phyloP scores from a whole-genome alignment of 768 basidiomycete species.

The Tulasnella sp. region DNA sequence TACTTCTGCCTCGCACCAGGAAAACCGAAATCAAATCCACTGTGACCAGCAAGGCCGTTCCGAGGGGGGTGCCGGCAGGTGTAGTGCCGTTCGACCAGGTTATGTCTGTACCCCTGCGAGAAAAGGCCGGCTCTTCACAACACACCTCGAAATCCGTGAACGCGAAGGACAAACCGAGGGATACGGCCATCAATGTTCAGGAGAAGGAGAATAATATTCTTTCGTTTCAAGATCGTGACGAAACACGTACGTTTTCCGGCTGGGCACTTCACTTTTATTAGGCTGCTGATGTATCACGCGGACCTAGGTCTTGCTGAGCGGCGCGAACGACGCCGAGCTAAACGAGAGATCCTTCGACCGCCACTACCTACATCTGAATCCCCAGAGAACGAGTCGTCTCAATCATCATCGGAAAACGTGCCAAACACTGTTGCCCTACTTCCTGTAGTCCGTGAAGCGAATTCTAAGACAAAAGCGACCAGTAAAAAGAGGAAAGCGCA shows the following conservation, averaged over 20 bases:
- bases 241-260: not conserved
- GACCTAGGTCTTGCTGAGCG: slow-evolving; percentile 51
- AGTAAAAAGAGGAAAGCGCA: slow-evolving; percentile 21
- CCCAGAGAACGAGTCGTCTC: not conserved
- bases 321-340: slow-evolving; percentile 50
- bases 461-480: slow-evolving; percentile 20
- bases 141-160: not conserved
- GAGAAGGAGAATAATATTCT: slow-evolving; percentile 27
- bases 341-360: slow-evolving; percentile 43
- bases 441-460: not conserved
- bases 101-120: not conserved
- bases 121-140: not conserved
- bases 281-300: too few relatives aligned
- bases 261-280: not conserved
- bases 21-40: slow-evolving; percentile 21
- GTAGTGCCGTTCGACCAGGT: not conserved
- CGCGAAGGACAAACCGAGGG: slow-evolving; percentile 15
- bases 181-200: slow-evolving; percentile 27
- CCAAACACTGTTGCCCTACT: not conserved
- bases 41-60: not conserved
- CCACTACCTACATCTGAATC: not conserved
- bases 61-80: slow-evolving; percentile 16
- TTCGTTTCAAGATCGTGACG: not conserved
- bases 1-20: slow-evolving; percentile 40
- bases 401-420: not conserved